Conservation (phyloP, 1,284 basidiomycete genomes). For the Tausonia pullulans region DNA sequence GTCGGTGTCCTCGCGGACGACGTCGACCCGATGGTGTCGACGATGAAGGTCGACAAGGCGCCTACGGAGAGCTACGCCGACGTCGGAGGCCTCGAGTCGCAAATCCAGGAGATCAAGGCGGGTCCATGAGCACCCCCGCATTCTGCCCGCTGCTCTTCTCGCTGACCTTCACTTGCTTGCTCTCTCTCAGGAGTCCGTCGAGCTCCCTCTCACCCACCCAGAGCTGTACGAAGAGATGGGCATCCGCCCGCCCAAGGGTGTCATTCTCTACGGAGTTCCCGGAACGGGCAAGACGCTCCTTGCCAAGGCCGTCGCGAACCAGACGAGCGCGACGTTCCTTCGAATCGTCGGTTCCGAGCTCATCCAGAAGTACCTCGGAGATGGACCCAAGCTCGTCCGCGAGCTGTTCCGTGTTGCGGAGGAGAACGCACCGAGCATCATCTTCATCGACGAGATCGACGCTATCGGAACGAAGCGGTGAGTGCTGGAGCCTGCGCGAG, state of each 20-base stretch:
- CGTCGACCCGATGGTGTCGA: conserved; percentile 92
- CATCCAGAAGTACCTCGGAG: conserved; percentile 98
- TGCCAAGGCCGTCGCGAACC: conserved; percentile 97
- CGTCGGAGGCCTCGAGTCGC: conserved; percentile 89
- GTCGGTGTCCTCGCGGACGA: conserved; percentile 95
- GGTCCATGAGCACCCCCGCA: conserved; percentile 16
- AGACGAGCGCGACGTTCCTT: conserved; percentile 96
- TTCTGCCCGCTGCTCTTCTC: neutral
- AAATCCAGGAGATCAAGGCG: conserved; percentile 98
- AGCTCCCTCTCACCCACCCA: conserved; percentile 93
- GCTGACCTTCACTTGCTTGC: neutral
- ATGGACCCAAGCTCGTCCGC: conserved; percentile 96
- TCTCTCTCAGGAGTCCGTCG: conserved; percentile 76
- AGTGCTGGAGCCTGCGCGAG: neutral
- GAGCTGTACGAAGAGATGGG: conserved; percentile 99
- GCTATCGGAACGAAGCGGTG: conserved; percentile 96
- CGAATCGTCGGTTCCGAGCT: conserved; percentile 96
- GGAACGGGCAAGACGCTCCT: conserved; percentile 98
- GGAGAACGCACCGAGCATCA: conserved; percentile 94
- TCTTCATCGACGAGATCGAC: conserved; percentile 99
- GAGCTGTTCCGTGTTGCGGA: conserved; percentile 96
- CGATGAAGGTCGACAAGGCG: conserved; percentile 98
- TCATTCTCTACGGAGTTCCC: conserved; percentile 96
- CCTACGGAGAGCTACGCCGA: conserved; percentile 98
- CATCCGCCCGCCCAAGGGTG: conserved; percentile 96